Evolutionary conservation across 441 rosid genomes (phyloP).

Genomic region (Biscutella laevigata): DNA sequence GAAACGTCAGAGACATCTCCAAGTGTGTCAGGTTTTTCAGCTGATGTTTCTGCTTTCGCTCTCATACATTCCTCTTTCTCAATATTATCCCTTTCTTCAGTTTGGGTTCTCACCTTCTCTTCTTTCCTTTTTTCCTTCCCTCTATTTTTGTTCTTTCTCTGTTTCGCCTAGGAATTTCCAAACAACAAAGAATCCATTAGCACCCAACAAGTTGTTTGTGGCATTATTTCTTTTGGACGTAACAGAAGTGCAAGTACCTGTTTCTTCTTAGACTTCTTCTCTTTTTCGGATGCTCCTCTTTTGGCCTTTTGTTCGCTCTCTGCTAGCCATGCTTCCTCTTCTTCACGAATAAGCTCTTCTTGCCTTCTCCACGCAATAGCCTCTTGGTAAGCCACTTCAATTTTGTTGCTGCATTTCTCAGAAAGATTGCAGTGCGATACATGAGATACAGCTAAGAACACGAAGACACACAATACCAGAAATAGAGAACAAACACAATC

Average conservation of each 20-base stretch:
- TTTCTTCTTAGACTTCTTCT: constrained; percentile 86
- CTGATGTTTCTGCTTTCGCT: constrained; percentile 35
- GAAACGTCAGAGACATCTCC: constrained; percentile 69
- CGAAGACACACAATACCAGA: constrained; percentile 12
- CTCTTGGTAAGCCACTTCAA: constrained; percentile 88
- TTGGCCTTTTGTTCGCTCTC: constrained; percentile 79
- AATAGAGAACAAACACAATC: constrained; percentile 8
- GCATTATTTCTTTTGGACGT: neutral
- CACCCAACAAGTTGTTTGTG: neutral
- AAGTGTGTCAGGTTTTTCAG: constrained; percentile 51
- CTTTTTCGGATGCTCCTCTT: constrained; percentile 60
- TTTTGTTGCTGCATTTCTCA: constrained; percentile 57
- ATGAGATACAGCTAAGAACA: constrained; percentile 14
- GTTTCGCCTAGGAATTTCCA: constrained; percentile 51
- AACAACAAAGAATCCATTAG: constrained; percentile 16
- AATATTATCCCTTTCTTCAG: constrained; percentile 34
- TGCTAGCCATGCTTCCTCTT: constrained; percentile 80
- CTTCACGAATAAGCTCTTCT: constrained; percentile 93
- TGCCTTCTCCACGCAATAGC: constrained; percentile 86
- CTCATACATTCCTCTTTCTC: constrained; percentile 35
- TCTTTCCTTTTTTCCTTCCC: constrained; percentile 74
- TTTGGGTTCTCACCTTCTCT: constrained; percentile 33
- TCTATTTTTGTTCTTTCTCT: constrained; percentile 73
- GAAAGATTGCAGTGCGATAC: constrained; percentile 2
- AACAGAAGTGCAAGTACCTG: constrained; percentile 37